phyloP scores from a whole-genome alignment of 2,329 filamentous ascomycete species.

The Graphilbum ipis-grandicollis region DNA sequence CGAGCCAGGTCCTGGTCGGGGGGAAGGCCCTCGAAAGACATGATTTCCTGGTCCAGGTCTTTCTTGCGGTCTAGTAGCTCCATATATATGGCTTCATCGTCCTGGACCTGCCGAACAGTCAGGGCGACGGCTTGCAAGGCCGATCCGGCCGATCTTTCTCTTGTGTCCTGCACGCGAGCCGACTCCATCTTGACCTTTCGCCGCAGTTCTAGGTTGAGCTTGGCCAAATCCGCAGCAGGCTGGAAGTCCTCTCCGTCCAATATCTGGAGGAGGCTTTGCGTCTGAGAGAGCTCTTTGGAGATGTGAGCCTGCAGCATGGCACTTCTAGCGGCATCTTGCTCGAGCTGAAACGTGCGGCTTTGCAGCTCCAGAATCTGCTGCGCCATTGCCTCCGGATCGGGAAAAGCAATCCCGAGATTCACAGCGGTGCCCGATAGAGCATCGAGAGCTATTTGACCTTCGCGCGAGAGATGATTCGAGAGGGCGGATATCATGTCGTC shows the following conservation, averaged over 20 bases:
- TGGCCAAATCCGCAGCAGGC: slow-evolving; percentile 39
- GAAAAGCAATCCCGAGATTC: slow-evolving; percentile 29
- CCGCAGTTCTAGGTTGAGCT: slow-evolving; percentile 57
- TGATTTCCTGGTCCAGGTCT: slow-evolving; percentile 43
- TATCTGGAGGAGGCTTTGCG: slow-evolving; percentile 21
- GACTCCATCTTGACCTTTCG: slow-evolving; percentile 51
- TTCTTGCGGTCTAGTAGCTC: slow-evolving; percentile 39
- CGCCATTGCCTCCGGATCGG: slow-evolving; percentile 30
- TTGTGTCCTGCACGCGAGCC: slow-evolving; percentile 50
- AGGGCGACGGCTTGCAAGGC: slow-evolving; percentile 29
- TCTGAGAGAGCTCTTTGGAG: slow-evolving; percentile 26
- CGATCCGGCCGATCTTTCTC: slow-evolving; percentile 20
- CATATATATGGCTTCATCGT: slow-evolving; percentile 40
- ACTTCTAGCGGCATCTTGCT: slow-evolving; percentile 37
- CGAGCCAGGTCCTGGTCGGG: slow-evolving; percentile 52
- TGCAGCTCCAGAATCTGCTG: slow-evolving; percentile 38
- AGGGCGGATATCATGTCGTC: slow-evolving; percentile 33
- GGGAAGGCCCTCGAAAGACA: slow-evolving; percentile 53
- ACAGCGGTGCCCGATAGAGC: slow-evolving; percentile 36
- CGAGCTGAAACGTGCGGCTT: slow-evolving; percentile 30
- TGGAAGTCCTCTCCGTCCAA: slow-evolving; percentile 31
- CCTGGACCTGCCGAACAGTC: slow-evolving; percentile 30
- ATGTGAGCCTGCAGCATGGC: slow-evolving; percentile 39
- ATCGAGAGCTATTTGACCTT: slow-evolving; percentile 37
- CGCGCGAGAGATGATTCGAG: slow-evolving; percentile 33